Conservation (phyloP, 768 basidiomycete genomes). For the Tulasnella sp. region DNA sequence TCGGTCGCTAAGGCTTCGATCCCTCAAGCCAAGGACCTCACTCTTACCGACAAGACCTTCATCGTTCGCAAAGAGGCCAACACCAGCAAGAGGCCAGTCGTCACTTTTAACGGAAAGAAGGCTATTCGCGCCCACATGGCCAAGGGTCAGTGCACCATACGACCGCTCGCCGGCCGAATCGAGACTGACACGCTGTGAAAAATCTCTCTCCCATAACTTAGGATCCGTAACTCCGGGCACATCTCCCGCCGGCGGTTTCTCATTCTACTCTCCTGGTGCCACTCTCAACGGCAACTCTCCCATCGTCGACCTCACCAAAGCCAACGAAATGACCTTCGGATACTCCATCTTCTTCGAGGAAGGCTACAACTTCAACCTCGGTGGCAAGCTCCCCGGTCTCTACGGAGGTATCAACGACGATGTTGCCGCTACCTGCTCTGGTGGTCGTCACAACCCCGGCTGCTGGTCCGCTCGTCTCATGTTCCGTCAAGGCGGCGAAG, state of each 20-base stretch:
- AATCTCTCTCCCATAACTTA: not conserved
- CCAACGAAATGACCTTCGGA: constrained; percentile 64
- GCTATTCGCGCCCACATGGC: constrained; percentile 23
- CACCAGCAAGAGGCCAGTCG: constrained; percentile 44
- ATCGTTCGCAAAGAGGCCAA: constrained; percentile 43
- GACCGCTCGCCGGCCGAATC: not conserved
- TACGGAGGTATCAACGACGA: constrained; percentile 56
- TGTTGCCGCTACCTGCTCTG: constrained; percentile 56
- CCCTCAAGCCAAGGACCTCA: constrained; percentile 39
- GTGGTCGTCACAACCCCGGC: constrained; percentile 56
- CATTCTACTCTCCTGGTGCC: constrained; percentile 68
- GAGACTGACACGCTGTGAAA: not conserved
- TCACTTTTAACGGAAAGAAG: constrained; percentile 47
- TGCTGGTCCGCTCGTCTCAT: constrained; percentile 68
- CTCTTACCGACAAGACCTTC: constrained; percentile 48
- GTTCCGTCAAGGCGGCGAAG: constrained; percentile 63
- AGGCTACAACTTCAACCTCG: constrained; percentile 62
- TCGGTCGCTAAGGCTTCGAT: constrained; percentile 50
- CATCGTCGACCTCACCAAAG: constrained; percentile 46
- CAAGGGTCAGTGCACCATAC: constrained; percentile 26
- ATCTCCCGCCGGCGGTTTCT: constrained; percentile 56
- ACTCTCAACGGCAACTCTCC: constrained; percentile 40
- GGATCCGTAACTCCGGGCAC: constrained; percentile 1
- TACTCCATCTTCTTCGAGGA: constrained; percentile 64
- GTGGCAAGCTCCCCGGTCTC: constrained; percentile 70